Evolutionary conservation across 305 asterid genomes (phyloP), one percentile per base, ranked within the genome.

Genomic region (Nicotiana rustica): DNA sequence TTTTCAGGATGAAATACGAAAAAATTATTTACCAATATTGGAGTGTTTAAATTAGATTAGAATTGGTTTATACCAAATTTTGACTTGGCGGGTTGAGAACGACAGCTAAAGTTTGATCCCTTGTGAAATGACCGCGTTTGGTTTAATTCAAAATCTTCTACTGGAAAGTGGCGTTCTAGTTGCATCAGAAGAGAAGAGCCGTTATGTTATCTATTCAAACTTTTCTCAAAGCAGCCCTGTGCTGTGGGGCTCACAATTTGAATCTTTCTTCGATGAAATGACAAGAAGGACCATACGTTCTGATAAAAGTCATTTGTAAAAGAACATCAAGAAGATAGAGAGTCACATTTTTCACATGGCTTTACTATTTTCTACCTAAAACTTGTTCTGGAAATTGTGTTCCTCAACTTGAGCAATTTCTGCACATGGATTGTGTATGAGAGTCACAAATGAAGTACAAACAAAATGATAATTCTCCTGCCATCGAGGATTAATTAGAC

Each of bases 161-260:
- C 47, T 38, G 47, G 47, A 38, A 6, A 38, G 2, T 38, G 47
- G 47, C 47, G 47, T 55, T 10, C 59, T 13, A 12, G 15, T 52
- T 52, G 17, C 14, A 56, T 35, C 67, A 80, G 81, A 82, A 69
- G 77, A 78, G 90, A 82, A 69, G 77, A 78, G 90, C 88, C 83
- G 86, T 78, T 84, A 56, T 55, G 67, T 82, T 36, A 86, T 85
- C 85, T 73, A 81, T 89, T 79, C 89, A 88, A 87, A 79, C 88
- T 89, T 90, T 89, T 85, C 29, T 21, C n/a, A 88, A 91, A 89
- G 90, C 85, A 80, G 2, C 82, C 73, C 18, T 55, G 7, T 55
- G 14, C 18, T 55, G 60, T 55, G 60, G 60, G 60, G 75, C 86
- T 62, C 33, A 4, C 9, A 65, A 60, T 80, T 85, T 56, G 4